Evolutionary conservation across 441 rosid genomes (phyloP).

Genomic region (Pelargonium fulgidum): DNA sequence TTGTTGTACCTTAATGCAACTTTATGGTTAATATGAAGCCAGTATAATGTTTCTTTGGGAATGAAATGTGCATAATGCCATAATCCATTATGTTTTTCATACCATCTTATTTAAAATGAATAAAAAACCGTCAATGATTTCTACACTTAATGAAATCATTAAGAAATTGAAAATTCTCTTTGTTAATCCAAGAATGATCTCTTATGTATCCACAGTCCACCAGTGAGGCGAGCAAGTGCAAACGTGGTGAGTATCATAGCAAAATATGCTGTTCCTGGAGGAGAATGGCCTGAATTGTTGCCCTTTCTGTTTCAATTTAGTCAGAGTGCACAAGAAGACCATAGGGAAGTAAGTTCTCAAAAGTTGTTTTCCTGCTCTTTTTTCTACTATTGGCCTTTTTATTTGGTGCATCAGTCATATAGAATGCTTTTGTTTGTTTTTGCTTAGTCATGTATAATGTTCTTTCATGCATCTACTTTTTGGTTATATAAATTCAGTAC

Average conservation of each 20-base stretch:
- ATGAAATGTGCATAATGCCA: not conserved
- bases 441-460: not conserved
- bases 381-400: not conserved
- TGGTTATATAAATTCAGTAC: not conserved
- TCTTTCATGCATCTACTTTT: not conserved
- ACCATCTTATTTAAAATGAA: too few relatives aligned
- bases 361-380: not conserved
- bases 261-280: slow-evolving; percentile 89
- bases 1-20: too few relatives aligned
- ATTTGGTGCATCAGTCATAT: not conserved
- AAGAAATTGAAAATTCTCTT: not conserved
- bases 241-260: slow-evolving; percentile 93
- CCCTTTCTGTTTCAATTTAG: slow-evolving; percentile 88
- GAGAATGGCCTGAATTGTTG: slow-evolving; percentile 96
- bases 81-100: not conserved
- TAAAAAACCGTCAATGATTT: too few relatives aligned
- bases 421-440: not conserved
- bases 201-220: slow-evolving; percentile 46
- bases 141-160: not conserved
- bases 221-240: slow-evolving; percentile 96
- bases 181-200: not conserved
- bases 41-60: not conserved
- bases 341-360: slow-evolving; percentile 66
- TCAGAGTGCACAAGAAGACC: slow-evolving; percentile 96
- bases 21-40: too few relatives aligned